Conservation (phyloP, 495 filamentous ascomycete species). For the Pseudotulostoma volvatum region DNA sequence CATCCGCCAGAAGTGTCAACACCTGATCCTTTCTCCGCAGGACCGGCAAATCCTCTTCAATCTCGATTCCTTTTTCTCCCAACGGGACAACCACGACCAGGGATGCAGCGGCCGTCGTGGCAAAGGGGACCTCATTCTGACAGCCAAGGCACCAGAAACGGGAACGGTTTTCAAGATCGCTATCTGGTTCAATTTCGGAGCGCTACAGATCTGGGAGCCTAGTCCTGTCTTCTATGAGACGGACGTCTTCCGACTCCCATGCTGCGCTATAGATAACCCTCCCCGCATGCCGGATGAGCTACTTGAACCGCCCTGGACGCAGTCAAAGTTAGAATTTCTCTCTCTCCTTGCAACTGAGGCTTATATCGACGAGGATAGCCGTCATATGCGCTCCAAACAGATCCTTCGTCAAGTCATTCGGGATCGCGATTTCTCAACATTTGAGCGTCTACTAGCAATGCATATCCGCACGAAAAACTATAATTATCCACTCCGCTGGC, state of each 20-base stretch:
- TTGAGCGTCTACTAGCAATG: conserved; percentile 17
- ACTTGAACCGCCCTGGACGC: conserved; percentile 27
- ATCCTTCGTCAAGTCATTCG: conserved; percentile 21
- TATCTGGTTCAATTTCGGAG: conserved; percentile 24
- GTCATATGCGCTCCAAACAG: conserved; percentile 8
- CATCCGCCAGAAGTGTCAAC: conserved; percentile 13
- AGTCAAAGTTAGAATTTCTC: conserved; percentile 26
- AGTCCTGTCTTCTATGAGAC: conserved; percentile 11
- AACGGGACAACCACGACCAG: conserved; percentile 8
- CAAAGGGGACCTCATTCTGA: conserved; percentile 19
- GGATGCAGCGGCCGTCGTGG: conserved; percentile 10
- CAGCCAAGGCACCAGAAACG: conserved; percentile 4
- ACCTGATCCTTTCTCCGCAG: conserved; percentile 12
- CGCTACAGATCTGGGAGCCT: conserved; percentile 17
- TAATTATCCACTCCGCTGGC: conserved; percentile 19
- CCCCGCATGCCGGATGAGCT: conserved; percentile 26
- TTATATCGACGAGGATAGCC: conserved; percentile 19
- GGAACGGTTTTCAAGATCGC: conserved; percentile 13
- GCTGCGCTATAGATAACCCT: conserved; percentile 7
- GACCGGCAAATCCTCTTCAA: conserved; percentile 9
- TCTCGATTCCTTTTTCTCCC: conserved; percentile 10
- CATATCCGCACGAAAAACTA: conserved; percentile 16
- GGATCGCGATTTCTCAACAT: conserved; percentile 17
- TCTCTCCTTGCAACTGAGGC: conserved; percentile 17
- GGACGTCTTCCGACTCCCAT: conserved; percentile 21